Evolutionary conservation across 768 basidiomycete species (phyloP), one percentile per base, ranked within the genome.

Genomic region (Tricholoma saponaceum): DNA sequence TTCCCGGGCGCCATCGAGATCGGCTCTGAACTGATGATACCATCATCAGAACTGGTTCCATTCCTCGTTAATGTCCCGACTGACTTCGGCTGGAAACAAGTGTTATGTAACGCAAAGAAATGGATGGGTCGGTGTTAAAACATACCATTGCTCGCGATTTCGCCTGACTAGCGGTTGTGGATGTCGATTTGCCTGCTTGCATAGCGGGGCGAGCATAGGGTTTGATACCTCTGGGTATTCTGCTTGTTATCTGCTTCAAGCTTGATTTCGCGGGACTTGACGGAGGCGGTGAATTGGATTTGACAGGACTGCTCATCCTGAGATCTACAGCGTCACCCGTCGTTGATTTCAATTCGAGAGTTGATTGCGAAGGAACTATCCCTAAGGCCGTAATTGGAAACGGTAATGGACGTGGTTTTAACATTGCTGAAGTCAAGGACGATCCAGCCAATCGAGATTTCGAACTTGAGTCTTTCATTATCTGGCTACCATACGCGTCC

Each of bases 161-260:
- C 5, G 25, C 39, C 26, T 59, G 52, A 55, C 66, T 66, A 10
- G 62, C 63, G 46, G 56, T 63, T 25, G 50, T 54, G 20, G 61
- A 37, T 4, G 61, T 59, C 33, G 56, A 35, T 43, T 59, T 49
- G 54, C 20, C 47, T 23, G 51, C 3, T 56, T 60, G 37, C 60
- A 58, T 20, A 30, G 61, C 46, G 51, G 75, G 75, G 57, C 82
- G 76, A 28, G 78, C 70, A 67, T 87, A 87, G 2, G 85, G 86
- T 54, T 86, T 87, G 23, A 67, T 78, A 41, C 83, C 82, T 58
- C 86, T 77, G 16, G 86, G 86, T 62, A 87, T 87, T 66, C 77
- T 77, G 68, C 86, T 85, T 0, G 74, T 77, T 7, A 74, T 68
- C 59, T 84, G 81, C 63, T 78, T 83, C 53, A 86, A 64, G 46